Evolutionary conservation across 2,329 filamentous ascomycete genomes (phyloP), one percentile per base, ranked within the genome.

Genomic region (Sphaerulina musiva): DNA sequence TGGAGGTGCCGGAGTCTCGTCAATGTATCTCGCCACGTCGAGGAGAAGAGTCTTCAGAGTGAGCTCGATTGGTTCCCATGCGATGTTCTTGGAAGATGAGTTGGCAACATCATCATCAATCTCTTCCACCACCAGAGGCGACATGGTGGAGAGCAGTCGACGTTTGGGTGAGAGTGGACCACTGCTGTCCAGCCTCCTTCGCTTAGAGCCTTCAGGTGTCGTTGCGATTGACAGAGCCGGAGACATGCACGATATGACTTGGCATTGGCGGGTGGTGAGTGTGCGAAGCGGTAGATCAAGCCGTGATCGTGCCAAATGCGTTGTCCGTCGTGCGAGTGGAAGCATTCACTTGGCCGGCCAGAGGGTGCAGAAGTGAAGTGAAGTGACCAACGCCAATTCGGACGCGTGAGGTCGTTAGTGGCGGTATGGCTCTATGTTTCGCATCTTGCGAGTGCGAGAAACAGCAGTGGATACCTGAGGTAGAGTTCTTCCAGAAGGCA

Each of bases 31-130:
- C 23, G 87, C 88, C n/a, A 90, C 87, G 67, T 95, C 89, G 14
- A 96, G 77, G 17, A 97, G 79, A 10, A 96, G 79, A n/a, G 74
- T 72, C 57, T 85, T 84, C 39, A 96, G 78, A 59, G 84, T 85
- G 40, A 78, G 73, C 71, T 97, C 92, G 52, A 82, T 78, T 4
- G 80, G 74, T 10, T 81, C 90, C 48, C 48, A 51, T 4, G 31
- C 4, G 57, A 96, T 81, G 41, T 75, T 68, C 32, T 86, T 74
- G 4, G 45, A 58, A 2, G 43, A 53, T 12, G 51, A 52, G 20
- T 36, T 34, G 1, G 40, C 46, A 10, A 57, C 34, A 12, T 62
- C 62, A 36, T 66, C 65, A 4, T 66, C 63, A 26, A 69, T 55
- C 55, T 68, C 65, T 51, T 69, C 63, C 32, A 69, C 61, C 44